Percentiles rank a stretch among this genome's conserved stretches.
Evolutionary conservation across 257 asterid genomes (phyloP).

Genomic region (Fraxinus pennsylvanica): DNA sequence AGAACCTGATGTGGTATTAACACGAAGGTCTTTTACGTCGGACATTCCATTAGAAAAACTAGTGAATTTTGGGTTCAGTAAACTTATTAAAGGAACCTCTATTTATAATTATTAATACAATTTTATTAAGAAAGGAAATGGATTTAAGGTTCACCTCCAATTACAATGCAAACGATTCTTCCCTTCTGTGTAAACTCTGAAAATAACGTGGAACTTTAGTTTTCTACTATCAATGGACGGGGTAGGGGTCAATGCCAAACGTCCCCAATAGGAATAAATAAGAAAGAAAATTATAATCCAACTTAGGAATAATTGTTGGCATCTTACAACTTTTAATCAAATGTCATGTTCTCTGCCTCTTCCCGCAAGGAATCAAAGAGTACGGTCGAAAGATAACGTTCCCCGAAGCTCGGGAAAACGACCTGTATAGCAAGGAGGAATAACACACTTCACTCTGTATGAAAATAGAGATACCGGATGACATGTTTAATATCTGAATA

Average conservation of each 20-base stretch:
- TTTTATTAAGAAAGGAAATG: background rate
- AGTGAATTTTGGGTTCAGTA: too few relatives aligned
- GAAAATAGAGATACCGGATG: background rate
- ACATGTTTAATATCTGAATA: background rate
- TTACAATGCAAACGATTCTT: background rate
- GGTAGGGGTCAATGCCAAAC: background rate
- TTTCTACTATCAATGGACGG: background rate
- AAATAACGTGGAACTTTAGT: background rate
- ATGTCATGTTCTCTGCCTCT: conserved; percentile 9
- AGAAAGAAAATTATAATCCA: background rate
- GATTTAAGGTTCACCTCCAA: background rate
- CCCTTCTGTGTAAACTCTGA: background rate
- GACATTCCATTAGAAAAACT: too few relatives aligned
- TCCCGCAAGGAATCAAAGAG: conserved; percentile 12
- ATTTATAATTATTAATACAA: background rate
- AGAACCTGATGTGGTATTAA: too few relatives aligned
- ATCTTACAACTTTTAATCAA: background rate
- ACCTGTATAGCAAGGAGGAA: background rate
- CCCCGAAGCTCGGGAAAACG: background rate
- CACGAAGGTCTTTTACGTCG: too few relatives aligned
- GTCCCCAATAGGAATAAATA: background rate
- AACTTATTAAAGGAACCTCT: too few relatives aligned
- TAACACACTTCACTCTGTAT: background rate
- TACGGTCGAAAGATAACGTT: conserved; percentile 3
- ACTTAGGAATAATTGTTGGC: background rate